These are phyloP conservation scores for Acacia crassicarpa DNA, from an alignment of 306 rosid species.

Conservation along the genomic window DNA sequence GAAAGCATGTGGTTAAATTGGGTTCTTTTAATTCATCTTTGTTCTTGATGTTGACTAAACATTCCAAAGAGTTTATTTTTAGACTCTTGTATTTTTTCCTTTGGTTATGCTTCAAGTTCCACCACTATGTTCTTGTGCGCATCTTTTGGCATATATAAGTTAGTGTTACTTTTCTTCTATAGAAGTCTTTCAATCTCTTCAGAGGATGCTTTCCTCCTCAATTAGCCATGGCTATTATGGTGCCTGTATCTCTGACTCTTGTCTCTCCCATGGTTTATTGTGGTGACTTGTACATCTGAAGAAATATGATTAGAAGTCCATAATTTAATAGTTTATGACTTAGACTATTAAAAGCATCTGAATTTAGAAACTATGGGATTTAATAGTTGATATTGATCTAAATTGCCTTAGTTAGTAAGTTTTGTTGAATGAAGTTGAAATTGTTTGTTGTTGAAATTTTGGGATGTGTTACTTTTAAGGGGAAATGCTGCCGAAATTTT, in stretches of 20 bases:
- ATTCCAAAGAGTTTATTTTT: background rate
- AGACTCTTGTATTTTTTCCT: background rate
- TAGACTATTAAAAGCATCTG: too few species aligned
- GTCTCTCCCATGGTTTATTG: slow-evolving; percentile 8
- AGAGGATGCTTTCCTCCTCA: background rate
- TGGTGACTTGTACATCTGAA: background rate
- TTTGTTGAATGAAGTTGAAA: too few species aligned
- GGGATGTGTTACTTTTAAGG: too few species aligned
- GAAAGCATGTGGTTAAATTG: background rate
- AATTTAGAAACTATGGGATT: too few species aligned
- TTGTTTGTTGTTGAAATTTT: too few species aligned
- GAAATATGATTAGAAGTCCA: too few species aligned
- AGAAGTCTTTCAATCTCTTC: background rate
- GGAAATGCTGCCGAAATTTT: too few species aligned
- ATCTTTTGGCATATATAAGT: background rate
- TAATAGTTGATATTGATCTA: too few species aligned
- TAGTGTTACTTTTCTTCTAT: slow-evolving; percentile 16
- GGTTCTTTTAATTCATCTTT: background rate
- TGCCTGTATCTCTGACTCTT: background rate
- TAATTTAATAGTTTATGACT: too few species aligned
- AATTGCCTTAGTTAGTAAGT: too few species aligned
- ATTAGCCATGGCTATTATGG: slow-evolving; percentile 7
- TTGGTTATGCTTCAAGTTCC: background rate
- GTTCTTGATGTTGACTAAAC: background rate
- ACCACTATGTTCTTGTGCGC: slow-evolving; percentile 19